phyloP scores from a whole-genome alignment of 2,329 filamentous ascomycete species.

The Talaromyces sp. region DNA sequence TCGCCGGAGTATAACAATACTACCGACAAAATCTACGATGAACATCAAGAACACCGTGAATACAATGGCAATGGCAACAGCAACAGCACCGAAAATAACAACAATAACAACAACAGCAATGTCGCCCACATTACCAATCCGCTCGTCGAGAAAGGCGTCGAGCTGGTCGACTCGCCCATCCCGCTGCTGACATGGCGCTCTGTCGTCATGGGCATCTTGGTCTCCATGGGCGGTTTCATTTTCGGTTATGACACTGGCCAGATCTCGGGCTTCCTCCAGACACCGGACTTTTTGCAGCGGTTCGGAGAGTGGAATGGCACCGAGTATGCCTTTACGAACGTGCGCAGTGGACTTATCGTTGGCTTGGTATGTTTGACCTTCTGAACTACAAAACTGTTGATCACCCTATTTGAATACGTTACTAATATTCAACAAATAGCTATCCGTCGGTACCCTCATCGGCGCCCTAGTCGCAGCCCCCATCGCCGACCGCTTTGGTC shows the following conservation, averaged over 20 bases:
- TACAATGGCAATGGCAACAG: background rate
- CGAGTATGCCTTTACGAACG: slow-evolving; percentile 33
- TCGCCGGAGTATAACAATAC: background rate
- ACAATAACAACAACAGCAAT: background rate
- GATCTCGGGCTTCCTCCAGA: slow-evolving; percentile 39
- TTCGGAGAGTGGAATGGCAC: slow-evolving; percentile 27
- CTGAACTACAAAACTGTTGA: too few species aligned
- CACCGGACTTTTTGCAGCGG: slow-evolving; percentile 33
- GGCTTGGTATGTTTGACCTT: slow-evolving; percentile 29
- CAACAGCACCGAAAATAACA: too few species aligned
- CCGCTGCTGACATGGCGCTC: slow-evolving; percentile 32
- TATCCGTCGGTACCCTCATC: slow-evolving; percentile 39
- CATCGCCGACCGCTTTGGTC: slow-evolving; percentile 36
- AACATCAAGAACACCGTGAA: slow-evolving; percentile 3
- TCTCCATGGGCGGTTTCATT: slow-evolving; percentile 42
- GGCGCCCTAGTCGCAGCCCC: slow-evolving; percentile 37
- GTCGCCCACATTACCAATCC: background rate
- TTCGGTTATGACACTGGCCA: slow-evolving; percentile 41
- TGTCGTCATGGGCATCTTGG: slow-evolving; percentile 37
- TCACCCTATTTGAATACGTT: too few species aligned
- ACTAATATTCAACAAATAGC: too few species aligned
- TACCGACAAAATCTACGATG: slow-evolving; percentile 3
- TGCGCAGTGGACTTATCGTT: slow-evolving; percentile 38
- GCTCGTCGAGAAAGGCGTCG: slow-evolving; percentile 7
- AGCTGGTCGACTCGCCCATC: slow-evolving; percentile 23